These are phyloP conservation scores for Malassezia arunalokei DNA, from an alignment of 1,284 basidiomycete species.

Conservation along the genomic window DNA sequence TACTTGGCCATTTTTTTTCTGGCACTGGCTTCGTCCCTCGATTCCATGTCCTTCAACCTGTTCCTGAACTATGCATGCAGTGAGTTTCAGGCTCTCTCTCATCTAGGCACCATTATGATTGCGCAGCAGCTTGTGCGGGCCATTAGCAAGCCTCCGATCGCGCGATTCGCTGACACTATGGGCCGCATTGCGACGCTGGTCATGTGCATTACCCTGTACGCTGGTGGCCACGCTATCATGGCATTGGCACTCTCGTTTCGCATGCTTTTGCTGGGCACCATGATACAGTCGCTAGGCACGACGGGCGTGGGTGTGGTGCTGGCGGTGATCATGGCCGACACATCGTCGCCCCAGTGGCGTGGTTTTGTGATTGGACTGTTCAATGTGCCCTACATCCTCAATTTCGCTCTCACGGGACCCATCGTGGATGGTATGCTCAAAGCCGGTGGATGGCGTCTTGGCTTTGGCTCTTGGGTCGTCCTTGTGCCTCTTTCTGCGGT, in stretches of 20 bases:
- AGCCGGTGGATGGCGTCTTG: conserved; percentile 58
- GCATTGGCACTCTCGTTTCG: conserved; percentile 56
- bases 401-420: conserved; percentile 55
- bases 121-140: conserved; percentile 50
- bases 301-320: conserved; percentile 48
- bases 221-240: conserved; percentile 56
- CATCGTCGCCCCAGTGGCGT: conserved; percentile 66
- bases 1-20: conserved; percentile 53
- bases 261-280: conserved; percentile 52
- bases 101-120: conserved; percentile 47
- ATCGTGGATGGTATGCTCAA: conserved; percentile 55
- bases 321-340: conserved; percentile 56
- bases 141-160: conserved; percentile 65
- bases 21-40: conserved; percentile 56
- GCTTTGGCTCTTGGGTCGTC: conserved; percentile 53
- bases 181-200: conserved; percentile 54
- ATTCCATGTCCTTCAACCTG: conserved; percentile 52
- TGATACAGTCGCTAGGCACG: conserved; percentile 48
- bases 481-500: conserved; percentile 34
- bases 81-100: conserved; percentile 41
- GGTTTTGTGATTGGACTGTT: conserved; percentile 55
- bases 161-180: conserved; percentile 62
- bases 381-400: conserved; percentile 58
- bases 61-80: conserved; percentile 43
- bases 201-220: conserved; percentile 51